phyloP scores from a whole-genome alignment of 140 eudicot genomes.

The Senecio squalidus region DNA sequence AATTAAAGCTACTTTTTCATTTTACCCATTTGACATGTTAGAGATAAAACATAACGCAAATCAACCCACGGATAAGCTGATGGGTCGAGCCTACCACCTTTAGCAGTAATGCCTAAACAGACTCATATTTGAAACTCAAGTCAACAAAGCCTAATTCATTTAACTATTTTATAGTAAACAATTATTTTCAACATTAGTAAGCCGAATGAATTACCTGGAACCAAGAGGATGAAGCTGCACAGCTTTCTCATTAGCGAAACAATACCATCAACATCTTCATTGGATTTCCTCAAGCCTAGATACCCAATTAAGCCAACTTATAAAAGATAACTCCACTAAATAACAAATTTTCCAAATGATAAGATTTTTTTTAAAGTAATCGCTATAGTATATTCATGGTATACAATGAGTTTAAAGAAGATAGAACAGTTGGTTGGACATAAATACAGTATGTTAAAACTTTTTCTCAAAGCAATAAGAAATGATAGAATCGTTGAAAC shows the following conservation, averaged over 20 bases:
- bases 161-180: background rate
- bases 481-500: conserved; percentile 23
- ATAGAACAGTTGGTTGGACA: background rate
- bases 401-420: conserved; percentile 1
- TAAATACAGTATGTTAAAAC: conserved; percentile 2
- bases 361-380: background rate
- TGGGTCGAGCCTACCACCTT: no score
- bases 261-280: conserved; percentile 42
- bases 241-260: conserved; percentile 49
- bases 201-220: conserved; percentile 49
- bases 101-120: no score
- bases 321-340: background rate
- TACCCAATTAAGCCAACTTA: conserved; percentile 4
- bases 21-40: background rate
- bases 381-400: background rate
- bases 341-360: no score
- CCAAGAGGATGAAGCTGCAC: conserved; percentile 60
- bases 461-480: conserved; percentile 2
- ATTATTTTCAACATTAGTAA: background rate
- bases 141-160: background rate
- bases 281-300: conserved; percentile 40
- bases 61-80: no score
- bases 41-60: no score
- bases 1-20: no score
- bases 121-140: background rate